Percentiles rank a stretch among this genome's conserved stretches.
Evolutionary conservation across 169 alveolate species (phyloP).

Genomic region (Theileria sp.): DNA sequence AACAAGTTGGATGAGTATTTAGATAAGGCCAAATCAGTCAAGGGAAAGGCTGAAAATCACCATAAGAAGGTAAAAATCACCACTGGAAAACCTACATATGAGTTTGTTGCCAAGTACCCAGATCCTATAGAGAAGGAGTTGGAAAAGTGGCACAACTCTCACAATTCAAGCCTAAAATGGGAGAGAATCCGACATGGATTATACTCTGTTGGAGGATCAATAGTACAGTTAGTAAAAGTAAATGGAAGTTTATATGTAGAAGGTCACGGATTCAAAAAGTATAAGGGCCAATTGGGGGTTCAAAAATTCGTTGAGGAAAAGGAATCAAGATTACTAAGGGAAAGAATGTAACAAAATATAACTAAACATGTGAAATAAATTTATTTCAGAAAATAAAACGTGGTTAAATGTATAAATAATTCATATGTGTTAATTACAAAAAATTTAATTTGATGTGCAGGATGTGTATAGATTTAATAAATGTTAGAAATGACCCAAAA

Average conservation of each 20-base stretch:
- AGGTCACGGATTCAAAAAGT: constrained; percentile 18
- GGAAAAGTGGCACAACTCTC: constrained; percentile 62
- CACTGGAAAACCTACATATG: constrained; percentile 58
- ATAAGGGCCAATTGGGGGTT: constrained; percentile 20
- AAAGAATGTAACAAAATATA: background rate
- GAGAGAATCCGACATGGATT: constrained; percentile 49
- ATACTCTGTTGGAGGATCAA: constrained; percentile 49
- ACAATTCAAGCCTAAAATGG: constrained; percentile 55
- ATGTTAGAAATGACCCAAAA: background rate
- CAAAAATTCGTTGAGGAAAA: constrained; percentile 29
- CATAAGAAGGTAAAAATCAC: constrained; percentile 18
- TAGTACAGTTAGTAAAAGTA: constrained; percentile 30
- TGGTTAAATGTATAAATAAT: background rate
- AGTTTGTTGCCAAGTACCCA: constrained; percentile 47
- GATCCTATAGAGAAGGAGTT: constrained; percentile 65
- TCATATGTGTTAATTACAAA: background rate
- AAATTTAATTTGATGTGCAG: background rate
- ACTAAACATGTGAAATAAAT: constrained; percentile 6
- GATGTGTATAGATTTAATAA: background rate
- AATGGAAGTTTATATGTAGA: constrained; percentile 64
- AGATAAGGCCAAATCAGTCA: background rate
- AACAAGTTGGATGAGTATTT: constrained; percentile 6
- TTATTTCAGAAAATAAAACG: background rate
- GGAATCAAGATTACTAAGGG: constrained; percentile 12
- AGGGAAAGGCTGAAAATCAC: background rate